Evolutionary conservation across 2,329 filamentous ascomycete genomes (phyloP).

Genomic region (Ophiostoma sp.): DNA sequence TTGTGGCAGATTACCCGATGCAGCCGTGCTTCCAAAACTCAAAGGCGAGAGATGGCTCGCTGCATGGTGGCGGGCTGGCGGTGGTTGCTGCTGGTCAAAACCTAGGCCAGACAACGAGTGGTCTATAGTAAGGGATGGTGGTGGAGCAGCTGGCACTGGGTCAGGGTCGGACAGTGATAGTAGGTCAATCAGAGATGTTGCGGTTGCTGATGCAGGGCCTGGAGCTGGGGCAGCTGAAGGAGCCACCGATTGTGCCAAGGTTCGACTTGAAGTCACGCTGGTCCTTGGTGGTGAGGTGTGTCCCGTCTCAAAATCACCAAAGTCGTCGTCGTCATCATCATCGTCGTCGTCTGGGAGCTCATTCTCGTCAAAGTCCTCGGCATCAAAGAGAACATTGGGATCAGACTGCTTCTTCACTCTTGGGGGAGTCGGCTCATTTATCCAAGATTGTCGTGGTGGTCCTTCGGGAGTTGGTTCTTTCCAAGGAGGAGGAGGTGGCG

Average conservation of each 20-base stretch:
- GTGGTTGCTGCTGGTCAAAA: not conserved
- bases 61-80: slow-evolving; percentile 28
- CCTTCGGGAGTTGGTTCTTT: not conserved
- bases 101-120: not conserved
- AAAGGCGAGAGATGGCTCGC: slow-evolving; percentile 33
- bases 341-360: slow-evolving; percentile 38
- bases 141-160: slow-evolving; percentile 10
- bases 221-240: not conserved
- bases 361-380: slow-evolving; percentile 48
- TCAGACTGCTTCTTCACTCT: slow-evolving; percentile 33
- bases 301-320: slow-evolving; percentile 33
- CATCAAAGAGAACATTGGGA: slow-evolving; percentile 62
- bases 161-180: slow-evolving; percentile 26
- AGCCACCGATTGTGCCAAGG: not conserved
- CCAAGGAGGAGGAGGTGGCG: not conserved
- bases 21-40: slow-evolving; percentile 32
- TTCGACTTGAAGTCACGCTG: not conserved
- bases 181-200: slow-evolving; percentile 25
- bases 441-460: slow-evolving; percentile 11
- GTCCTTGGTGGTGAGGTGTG: slow-evolving; percentile 15
- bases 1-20: slow-evolving; percentile 34
- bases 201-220: not conserved
- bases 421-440: slow-evolving; percentile 1
- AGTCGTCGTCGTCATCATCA: slow-evolving; percentile 31
- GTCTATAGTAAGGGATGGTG: not conserved